Conservation (phyloP, 352 stramenopile species). For the Sclerospora graminicola region DNA sequence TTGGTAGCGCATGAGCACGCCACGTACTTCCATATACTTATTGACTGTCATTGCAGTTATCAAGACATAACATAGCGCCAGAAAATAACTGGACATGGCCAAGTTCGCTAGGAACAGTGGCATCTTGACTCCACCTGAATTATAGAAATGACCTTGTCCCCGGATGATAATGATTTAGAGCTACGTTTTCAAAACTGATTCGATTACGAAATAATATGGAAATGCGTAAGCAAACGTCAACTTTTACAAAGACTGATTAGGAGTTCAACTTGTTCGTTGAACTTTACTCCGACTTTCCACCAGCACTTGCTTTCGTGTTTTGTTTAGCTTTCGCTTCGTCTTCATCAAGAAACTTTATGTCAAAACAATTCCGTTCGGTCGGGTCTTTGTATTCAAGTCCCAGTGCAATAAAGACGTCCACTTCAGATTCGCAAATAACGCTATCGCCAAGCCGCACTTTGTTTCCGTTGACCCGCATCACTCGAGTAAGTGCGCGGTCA, state of each 20-base stretch:
- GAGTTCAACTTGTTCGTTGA: not conserved
- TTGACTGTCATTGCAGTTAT: constrained; percentile 69
- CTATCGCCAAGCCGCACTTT: constrained; percentile 55
- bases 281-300: not conserved
- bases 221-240: not conserved
- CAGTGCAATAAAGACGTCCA: constrained; percentile 79
- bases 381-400: constrained; percentile 79
- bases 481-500: constrained; percentile 51
- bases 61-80: constrained; percentile 81
- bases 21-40: constrained; percentile 63
- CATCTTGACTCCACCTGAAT: constrained; percentile 24
- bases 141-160: too few species aligned
- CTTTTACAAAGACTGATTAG: not conserved
- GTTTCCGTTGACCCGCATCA: constrained; percentile 42
- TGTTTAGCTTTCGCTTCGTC: constrained; percentile 49
- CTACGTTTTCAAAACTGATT: constrained; percentile 7
- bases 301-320: constrained; percentile 5
- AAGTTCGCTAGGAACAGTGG: constrained; percentile 83
- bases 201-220: not conserved
- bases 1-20: constrained; percentile 55
- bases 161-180: too few species aligned
- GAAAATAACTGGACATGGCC: constrained; percentile 82
- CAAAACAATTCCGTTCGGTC: constrained; percentile 66
- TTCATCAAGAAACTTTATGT: constrained; percentile 74
- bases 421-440: constrained; percentile 69